Evolutionary conservation across 805 yeast species (phyloP).

Genomic region (Wickerhamomyces chambardii): DNA sequence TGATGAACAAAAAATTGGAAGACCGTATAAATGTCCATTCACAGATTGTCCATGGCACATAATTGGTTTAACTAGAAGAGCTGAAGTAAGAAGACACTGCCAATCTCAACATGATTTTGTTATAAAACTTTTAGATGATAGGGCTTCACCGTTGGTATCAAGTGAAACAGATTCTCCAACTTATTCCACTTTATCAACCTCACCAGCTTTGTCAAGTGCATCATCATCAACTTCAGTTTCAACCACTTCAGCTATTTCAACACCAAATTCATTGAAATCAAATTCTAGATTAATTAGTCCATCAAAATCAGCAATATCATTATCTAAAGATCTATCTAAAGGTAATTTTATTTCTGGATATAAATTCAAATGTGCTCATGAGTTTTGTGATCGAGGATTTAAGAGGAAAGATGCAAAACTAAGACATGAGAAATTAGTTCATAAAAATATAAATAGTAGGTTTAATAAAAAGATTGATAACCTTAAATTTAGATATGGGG

Average conservation of each 20-base stretch:
- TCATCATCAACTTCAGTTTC: too few relatives aligned
- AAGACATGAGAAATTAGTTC: conserved; percentile 45
- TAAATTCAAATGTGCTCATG: conserved; percentile 18
- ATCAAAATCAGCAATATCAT: background rate
- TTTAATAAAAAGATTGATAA: conserved; percentile 26
- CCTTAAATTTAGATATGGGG: background rate
- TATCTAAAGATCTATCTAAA: background rate
- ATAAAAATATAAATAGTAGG: conserved; percentile 28
- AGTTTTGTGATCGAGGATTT: conserved; percentile 36
- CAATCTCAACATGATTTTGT: conserved; percentile 30
- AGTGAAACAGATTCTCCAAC: too few relatives aligned
- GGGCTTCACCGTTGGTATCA: background rate
- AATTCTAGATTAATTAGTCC: too few relatives aligned
- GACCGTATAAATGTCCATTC: conserved; percentile 37
- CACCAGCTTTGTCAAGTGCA: too few relatives aligned
- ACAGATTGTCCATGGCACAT: conserved; percentile 38
- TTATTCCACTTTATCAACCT: too few relatives aligned
- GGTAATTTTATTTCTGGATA: background rate
- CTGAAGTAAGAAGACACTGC: conserved; percentile 42
- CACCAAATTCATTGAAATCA: background rate
- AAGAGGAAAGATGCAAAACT: conserved; percentile 43
- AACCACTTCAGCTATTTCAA: background rate
- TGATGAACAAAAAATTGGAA: conserved; percentile 27
- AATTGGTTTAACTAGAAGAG: conserved; percentile 37
- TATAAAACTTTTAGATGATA: conserved; percentile 1